Evolutionary conservation across 768 basidiomycete species (phyloP).

Genomic region (Symmetrospora coprosmae): DNA sequence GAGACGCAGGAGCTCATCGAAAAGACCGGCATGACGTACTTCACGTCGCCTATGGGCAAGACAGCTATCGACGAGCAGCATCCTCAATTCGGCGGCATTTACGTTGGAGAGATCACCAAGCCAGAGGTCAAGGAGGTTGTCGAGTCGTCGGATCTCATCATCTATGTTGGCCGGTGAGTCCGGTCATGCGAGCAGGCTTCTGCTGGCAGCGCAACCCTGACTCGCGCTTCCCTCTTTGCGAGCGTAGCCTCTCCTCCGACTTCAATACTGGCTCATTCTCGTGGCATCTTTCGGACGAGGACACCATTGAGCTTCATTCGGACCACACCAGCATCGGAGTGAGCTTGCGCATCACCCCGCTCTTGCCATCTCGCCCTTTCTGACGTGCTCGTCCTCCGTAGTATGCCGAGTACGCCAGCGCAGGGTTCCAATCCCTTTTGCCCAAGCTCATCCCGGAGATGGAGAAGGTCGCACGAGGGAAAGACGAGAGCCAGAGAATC

Average conservation of each 20-base stretch:
- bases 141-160: conserved; percentile 58
- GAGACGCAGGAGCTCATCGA: conserved; percentile 52
- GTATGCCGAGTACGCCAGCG: conserved; percentile 27
- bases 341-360: conserved; percentile 49
- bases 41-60: conserved; percentile 46
- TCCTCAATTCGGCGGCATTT: conserved; percentile 63
- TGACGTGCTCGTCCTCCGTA: not conserved
- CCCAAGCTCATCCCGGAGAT: conserved; percentile 29
- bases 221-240: too few species aligned
- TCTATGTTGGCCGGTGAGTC: conserved; percentile 50
- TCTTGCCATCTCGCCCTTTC: not conserved
- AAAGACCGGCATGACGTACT: conserved; percentile 46
- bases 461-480: conserved; percentile 12
- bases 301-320: conserved; percentile 45
- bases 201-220: conserved; percentile 39
- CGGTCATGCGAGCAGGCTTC: conserved; percentile 39
- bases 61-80: conserved; percentile 56
- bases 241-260: conserved; percentile 47
- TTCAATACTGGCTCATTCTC: conserved; percentile 83
- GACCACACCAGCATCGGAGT: conserved; percentile 43
- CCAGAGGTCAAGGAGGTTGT: conserved; percentile 56
- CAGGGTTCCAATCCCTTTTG: conserved; percentile 35
- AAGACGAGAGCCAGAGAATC: conserved; percentile 13
- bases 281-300: conserved; percentile 22
- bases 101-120: conserved; percentile 55